Conservation (phyloP, 2,329 filamentous ascomycete species). For the Teratosphaeria viscida region DNA sequence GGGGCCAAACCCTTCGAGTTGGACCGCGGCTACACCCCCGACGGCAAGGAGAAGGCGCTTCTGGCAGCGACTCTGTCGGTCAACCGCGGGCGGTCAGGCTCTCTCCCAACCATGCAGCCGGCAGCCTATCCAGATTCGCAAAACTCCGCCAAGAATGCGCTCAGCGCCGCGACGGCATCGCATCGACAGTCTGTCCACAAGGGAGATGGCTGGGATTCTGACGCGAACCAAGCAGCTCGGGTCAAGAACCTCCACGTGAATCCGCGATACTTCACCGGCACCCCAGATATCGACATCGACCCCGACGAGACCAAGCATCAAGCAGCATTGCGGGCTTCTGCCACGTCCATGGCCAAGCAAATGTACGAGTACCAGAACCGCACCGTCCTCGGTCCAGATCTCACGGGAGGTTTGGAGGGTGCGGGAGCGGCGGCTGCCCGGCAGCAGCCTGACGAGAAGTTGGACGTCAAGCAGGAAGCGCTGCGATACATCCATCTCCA, state of each 20-base stretch:
- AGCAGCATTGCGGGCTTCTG: slow-evolving; percentile 68
- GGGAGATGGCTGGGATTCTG: slow-evolving; percentile 32
- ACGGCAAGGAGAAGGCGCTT: slow-evolving; percentile 55
- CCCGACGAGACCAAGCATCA: slow-evolving; percentile 62
- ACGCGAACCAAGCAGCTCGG: slow-evolving; percentile 50
- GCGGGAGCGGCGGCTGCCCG: slow-evolving; percentile 19
- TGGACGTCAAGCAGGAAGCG: slow-evolving; percentile 44
- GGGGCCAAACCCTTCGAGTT: slow-evolving; percentile 32
- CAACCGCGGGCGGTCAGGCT: slow-evolving; percentile 50
- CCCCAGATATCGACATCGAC: slow-evolving; percentile 61
- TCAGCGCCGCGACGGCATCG: slow-evolving; percentile 62
- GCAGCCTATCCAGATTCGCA: slow-evolving; percentile 44
- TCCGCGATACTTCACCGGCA: slow-evolving; percentile 66
- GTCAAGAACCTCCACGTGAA: slow-evolving; percentile 58
- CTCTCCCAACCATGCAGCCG: slow-evolving; percentile 39
- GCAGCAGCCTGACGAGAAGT: slow-evolving; percentile 12
- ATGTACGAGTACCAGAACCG: slow-evolving; percentile 61
- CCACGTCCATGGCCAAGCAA: slow-evolving; percentile 77
- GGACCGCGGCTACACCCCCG: slow-evolving; percentile 37
- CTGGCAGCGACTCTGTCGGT: slow-evolving; percentile 71
- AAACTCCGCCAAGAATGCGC: slow-evolving; percentile 55
- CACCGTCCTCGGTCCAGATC: slow-evolving; percentile 6
- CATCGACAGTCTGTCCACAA: slow-evolving; percentile 32
- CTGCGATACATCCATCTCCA: slow-evolving; percentile 56
- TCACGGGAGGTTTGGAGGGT: slow-evolving; percentile 9